These are phyloP conservation scores for Kazachstania kunashirensis DNA, from an alignment of 805 yeast species.

Conservation along the genomic window DNA sequence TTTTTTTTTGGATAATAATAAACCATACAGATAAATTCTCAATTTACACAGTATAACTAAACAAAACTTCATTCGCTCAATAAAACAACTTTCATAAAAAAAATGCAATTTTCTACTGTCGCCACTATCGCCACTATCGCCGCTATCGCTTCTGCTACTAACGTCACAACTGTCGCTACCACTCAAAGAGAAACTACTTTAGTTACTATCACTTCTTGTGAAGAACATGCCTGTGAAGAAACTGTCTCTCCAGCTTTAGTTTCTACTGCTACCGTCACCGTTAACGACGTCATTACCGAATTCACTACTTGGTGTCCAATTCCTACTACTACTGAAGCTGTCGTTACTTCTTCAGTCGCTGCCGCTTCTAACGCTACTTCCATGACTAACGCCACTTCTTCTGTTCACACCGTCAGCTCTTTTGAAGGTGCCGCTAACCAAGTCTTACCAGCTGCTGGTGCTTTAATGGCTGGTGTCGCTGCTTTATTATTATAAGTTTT, in stretches of 20 bases:
- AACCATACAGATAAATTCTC: no score
- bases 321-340: constrained; percentile 13
- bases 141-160: constrained; percentile 19
- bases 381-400: background rate
- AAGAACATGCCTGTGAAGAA: constrained; percentile 26
- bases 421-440: constrained; percentile 36
- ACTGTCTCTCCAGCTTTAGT: constrained; percentile 29
- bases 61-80: background rate
- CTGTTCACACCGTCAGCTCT: constrained; percentile 21
- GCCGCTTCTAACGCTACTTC: constrained; percentile 1
- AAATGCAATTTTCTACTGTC: constrained; percentile 35
- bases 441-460: constrained; percentile 41
- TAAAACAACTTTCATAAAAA: constrained; percentile 1
- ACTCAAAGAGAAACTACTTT: constrained; percentile 25
- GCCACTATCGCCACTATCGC: constrained; percentile 30
- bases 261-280: constrained; percentile 30
- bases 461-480: constrained; percentile 40
- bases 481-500: constrained; percentile 37
- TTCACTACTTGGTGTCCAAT: constrained; percentile 31
- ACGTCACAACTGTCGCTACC: constrained; percentile 17
- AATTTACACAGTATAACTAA: background rate
- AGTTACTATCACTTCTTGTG: constrained; percentile 32
- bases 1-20: background rate
- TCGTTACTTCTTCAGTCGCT: background rate
- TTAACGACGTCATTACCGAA: constrained; percentile 29